Evolutionary conservation across 2,329 filamentous ascomycete genomes (phyloP), one percentile per base, ranked within the genome.

Genomic region (Sphaerulina vaccinii): DNA sequence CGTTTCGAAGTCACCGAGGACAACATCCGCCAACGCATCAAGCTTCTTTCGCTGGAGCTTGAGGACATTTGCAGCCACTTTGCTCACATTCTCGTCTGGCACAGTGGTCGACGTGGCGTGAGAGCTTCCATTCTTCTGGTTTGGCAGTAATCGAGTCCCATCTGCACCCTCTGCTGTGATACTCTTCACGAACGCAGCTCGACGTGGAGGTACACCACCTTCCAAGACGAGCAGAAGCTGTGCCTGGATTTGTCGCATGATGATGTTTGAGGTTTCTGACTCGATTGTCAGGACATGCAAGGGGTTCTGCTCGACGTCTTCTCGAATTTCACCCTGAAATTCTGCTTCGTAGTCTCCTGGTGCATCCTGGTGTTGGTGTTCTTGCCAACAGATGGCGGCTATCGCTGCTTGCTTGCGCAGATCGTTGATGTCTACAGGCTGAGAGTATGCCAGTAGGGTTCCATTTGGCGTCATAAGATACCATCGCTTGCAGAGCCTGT

Each of bases 391-490:
- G 56, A 77, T 72, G 18, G 74, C 75, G 7, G 77, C 71, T 41
- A 77, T 63, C 5, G 76, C 74, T 18, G 74, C 75, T 58, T 77
- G 74, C 50, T 75, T 75, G 35, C 76, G 73, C 24, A 78, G 67
- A 54, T 75, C 71, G 54, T 73, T 72, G 60, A 75, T 74, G 55
- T 77, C 70, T n/a, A 71, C 68, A 10, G 75, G 74, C 18, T 71
- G 72, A 15, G 71, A 76, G 61, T 78, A 76, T 37, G 76, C 75
- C 44, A 79, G 66, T 16, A 79, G 63, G 2, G 74, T 77, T 55
- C 75, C 76, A 58, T 77, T 78, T 18, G 74, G 73, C 23, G 75
- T 77, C 72, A 77, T 79, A 49, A 78, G 64, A 55, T 70, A 73
- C 67, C 72, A 73, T 36, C 69, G 68, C 24, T 70, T 70, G 61